phyloP scores from a whole-genome alignment of 495 filamentous ascomycete species.

The Penicillium parvum region DNA sequence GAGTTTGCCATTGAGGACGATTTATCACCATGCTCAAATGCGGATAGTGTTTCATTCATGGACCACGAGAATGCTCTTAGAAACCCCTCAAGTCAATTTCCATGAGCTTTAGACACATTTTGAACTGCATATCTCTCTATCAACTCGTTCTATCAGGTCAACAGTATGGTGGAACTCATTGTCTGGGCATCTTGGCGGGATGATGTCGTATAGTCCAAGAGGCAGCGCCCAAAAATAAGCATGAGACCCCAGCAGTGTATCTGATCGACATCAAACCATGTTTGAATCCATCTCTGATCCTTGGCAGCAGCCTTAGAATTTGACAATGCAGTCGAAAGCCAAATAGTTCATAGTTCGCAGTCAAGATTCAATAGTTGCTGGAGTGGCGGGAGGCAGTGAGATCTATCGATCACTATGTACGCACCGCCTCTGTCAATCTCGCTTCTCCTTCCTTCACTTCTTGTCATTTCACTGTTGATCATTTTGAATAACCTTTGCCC shows the following conservation, averaged over 20 bases:
- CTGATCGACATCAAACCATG: slow-evolving; percentile 12
- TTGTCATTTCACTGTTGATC: not conserved
- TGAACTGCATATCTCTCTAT: not conserved
- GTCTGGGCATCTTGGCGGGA: slow-evolving; percentile 17
- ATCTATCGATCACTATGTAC: too few species aligned
- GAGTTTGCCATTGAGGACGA: not conserved
- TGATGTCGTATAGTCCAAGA: too few species aligned
- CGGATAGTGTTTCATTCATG: too few species aligned
- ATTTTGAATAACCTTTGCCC: too few species aligned
- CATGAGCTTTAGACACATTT: not conserved
- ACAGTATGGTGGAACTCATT: not conserved
- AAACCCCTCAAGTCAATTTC: too few species aligned
- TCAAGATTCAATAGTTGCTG: too few species aligned
- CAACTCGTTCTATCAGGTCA: not conserved
- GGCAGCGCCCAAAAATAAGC: slow-evolving; percentile 9
- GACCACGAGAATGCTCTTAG: too few species aligned
- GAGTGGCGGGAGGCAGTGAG: too few species aligned
- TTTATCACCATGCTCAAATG: too few species aligned
- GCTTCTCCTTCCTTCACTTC: not conserved
- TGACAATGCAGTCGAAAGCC: too few species aligned
- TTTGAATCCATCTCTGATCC: not conserved
- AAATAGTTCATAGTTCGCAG: slow-evolving; percentile 12
- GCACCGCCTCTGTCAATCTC: too few species aligned
- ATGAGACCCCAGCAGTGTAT: slow-evolving; percentile 4
- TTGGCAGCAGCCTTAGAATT: slow-evolving; percentile 11